Evolutionary conservation across 2,329 filamentous ascomycete genomes (phyloP), one percentile per base, ranked within the genome.

Genomic region (Trichophyton simii): DNA sequence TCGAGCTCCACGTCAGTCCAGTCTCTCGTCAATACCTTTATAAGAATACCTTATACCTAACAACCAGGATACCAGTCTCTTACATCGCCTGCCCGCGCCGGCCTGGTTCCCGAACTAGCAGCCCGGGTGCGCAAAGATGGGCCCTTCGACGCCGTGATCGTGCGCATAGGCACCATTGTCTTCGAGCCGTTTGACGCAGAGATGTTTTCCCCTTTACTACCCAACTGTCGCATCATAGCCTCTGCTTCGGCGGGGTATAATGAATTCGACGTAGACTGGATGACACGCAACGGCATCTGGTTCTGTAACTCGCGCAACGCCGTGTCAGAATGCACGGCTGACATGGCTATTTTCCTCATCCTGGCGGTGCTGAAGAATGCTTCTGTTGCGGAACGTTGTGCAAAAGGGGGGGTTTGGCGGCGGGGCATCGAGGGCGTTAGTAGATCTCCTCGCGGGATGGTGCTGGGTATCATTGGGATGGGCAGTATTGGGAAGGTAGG

Each of bases 291-390:
- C 5, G 71, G 71, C 3, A 76, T 83, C 28, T 79, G 74, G 69
- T 82, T 84, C 66, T 83, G 79, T 70, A 83, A 82, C 64, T 76
- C 77, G 0, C 68, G 78, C 1, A 75, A 83, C 63, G 81, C 80
- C 0, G 80, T 80, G 0, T 76, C 80, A 0, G 78, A 83, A 61
- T 79, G 80, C 1, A 80, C 78, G 0, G 78, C 78, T 0, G 78
- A 80, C 50, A 78, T 80, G 75, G 76, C 80, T 8, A 71, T 80
- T n/a, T 79, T 79, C 66, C 69, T 77, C 62, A 76, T 72, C 55
- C 75, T 79, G 59, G 77, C 76, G 1, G 68, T 76, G 0, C 66
- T 83, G 20, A 76, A 79, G 58, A 78, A 82, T 62, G 74, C 78
- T 0, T 73, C 67, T 2, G 66, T 69, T 0, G 73, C 73, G 2